Evolutionary conservation across 1,284 basidiomycete species (phyloP), one percentile per base, ranked within the genome.

Genomic region (Apiotrichum montevideense): DNA sequence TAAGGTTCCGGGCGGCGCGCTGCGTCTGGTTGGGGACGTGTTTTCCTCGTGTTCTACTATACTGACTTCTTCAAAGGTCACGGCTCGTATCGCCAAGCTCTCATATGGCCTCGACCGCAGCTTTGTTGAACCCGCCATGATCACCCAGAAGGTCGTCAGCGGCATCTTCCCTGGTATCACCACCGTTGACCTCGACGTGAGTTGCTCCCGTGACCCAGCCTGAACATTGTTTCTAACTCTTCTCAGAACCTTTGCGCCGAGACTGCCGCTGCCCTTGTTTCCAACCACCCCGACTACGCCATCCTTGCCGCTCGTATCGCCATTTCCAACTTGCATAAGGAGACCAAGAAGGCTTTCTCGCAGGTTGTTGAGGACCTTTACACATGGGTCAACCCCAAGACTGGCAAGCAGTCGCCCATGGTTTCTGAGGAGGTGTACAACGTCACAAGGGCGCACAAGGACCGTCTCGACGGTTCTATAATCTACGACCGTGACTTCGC

Each of bases 401-500:
- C 95, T 65, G 86, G 87, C 51, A 82, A 81, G 58, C 77, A 88
- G 1, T 87, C 93, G 32, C 85, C 91, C 51, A 90, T 99, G 92
- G 96, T 99, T 68, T 88, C 92, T 6, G 79, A 94, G 50, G 85
- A 88, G 68, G 92, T 84, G 1, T 97, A 94, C 78, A 81, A 91
- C 29, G 78, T 89, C 53, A 85, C 98, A 54, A 85, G 84, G 79
- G 84, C 84, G 52, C 87, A 98, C 75, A 88, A 90, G 59, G 86
- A 88, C 51, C 78, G 79, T 21, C 83, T 98, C 46, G 93, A 99
- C 75, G 92, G 90, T 33, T 89, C 94, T 21, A 90, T 99, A 77
- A 95, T 98, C 74, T 98, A 96, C 78, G 88, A 96, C 72, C 91
- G 96, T 51, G 95, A 99, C 78, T 98, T 98, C 80, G 89, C 85